These are phyloP conservation scores for Nicotiana tomentosiformis DNA, from an alignment of 257 asterid genomes.

Conservation along the genomic window DNA sequence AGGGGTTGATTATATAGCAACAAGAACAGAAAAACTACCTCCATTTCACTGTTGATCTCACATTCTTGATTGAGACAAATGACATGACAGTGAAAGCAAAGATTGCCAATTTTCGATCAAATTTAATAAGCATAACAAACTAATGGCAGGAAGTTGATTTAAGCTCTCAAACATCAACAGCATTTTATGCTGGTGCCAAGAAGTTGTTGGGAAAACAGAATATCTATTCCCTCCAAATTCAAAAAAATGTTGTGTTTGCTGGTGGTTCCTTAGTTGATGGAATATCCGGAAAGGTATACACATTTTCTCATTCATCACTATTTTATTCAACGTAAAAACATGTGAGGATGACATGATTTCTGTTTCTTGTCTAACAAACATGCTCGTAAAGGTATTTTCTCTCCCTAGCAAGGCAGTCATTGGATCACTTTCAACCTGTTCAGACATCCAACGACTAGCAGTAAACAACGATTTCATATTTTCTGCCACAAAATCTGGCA, in stretches of 20 bases:
- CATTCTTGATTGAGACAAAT: neutral
- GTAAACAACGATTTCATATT: slow-evolving; percentile 57
- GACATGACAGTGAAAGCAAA: neutral
- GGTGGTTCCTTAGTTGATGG: slow-evolving; percentile 69
- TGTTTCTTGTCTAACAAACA: neutral
- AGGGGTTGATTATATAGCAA: neutral
- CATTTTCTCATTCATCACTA: neutral
- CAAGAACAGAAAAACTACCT: neutral
- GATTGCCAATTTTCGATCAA: neutral
- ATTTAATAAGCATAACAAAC: neutral
- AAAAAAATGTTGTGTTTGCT: slow-evolving; percentile 41
- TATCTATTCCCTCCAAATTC: slow-evolving; percentile 42
- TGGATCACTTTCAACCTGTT: slow-evolving; percentile 45
- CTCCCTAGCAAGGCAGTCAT: slow-evolving; percentile 58
- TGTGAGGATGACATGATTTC: neutral
- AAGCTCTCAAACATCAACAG: slow-evolving; percentile 38
- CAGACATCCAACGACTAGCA: slow-evolving; percentile 45
- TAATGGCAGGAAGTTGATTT: slow-evolving; percentile 66
- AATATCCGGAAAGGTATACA: slow-evolving; percentile 62
- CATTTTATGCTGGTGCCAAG: slow-evolving; percentile 63
- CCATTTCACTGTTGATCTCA: neutral
- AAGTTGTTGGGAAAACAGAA: slow-evolving; percentile 68
- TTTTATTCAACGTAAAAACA: neutral
- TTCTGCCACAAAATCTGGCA: slow-evolving; percentile 59
- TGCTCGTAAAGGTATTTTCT: slow-evolving; percentile 49